Evolutionary conservation across 768 basidiomycete genomes (phyloP).

Genomic region (Leccinum olivaceopallidum): DNA sequence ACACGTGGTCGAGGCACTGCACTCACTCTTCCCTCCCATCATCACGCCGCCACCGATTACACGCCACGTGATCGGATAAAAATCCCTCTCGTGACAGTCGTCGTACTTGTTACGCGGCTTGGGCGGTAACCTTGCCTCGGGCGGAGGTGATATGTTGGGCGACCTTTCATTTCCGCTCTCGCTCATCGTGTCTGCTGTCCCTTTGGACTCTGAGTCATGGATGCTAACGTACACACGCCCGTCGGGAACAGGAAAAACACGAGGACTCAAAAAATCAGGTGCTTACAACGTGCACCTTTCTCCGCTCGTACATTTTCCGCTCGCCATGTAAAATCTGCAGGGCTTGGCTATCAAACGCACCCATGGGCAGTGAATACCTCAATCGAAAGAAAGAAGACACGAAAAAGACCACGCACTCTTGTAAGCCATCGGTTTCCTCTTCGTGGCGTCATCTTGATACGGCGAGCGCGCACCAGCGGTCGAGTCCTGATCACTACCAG

Average conservation of each 20-base stretch:
- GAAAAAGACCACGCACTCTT: conserved; percentile 27
- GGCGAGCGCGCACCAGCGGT: background rate
- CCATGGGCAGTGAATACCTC: background rate
- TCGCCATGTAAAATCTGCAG: conserved; percentile 53
- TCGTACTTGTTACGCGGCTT: conserved; percentile 34
- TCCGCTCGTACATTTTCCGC: conserved; percentile 52
- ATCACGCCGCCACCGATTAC: conserved; percentile 80
- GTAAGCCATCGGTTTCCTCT: conserved; percentile 25
- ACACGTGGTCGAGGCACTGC: conserved; percentile 6
- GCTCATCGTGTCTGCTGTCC: background rate
- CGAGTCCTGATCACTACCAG: background rate
- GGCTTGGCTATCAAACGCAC: conserved; percentile 47
- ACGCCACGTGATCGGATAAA: conserved; percentile 70
- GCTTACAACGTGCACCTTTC: conserved; percentile 61
- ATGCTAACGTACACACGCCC: conserved; percentile 36
- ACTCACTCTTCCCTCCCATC: conserved; percentile 45
- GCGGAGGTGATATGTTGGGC: conserved; percentile 3
- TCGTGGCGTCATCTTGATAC: conserved; percentile 16
- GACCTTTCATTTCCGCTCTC: background rate
- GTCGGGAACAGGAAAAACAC: conserved; percentile 3
- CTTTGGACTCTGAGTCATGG: conserved; percentile 36
- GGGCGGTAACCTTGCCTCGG: conserved; percentile 21
- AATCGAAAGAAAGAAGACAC: background rate
- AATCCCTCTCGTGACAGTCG: conserved; percentile 45
- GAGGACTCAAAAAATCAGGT: background rate